phyloP scores from a whole-genome alignment of 1,284 basidiomycete species.

The Trametes hirsuta region DNA sequence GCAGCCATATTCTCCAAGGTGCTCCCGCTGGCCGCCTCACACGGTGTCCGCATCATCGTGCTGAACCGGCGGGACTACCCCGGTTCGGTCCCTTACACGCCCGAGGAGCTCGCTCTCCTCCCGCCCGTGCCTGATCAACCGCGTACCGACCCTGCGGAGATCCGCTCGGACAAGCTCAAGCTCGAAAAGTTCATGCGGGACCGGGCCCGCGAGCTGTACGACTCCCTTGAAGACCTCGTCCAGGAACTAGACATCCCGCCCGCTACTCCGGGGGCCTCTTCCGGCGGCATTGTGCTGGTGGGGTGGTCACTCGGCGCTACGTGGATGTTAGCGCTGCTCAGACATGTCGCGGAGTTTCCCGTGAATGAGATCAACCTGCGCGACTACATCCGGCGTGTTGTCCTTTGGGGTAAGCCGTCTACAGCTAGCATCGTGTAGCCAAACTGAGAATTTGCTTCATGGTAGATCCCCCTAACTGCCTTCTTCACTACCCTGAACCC shows the following conservation, averaged over 20 bases:
- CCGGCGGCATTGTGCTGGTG: slow-evolving; percentile 30
- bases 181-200: slow-evolving; percentile 18
- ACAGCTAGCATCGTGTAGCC: not conserved
- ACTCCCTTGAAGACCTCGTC: slow-evolving; percentile 30
- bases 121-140: slow-evolving; percentile 1
- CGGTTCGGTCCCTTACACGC: slow-evolving; percentile 11
- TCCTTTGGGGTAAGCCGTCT: slow-evolving; percentile 4
- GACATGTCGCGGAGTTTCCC: slow-evolving; percentile 18
- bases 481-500: slow-evolving; percentile 28
- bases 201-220: slow-evolving; percentile 25
- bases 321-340: slow-evolving; percentile 25
- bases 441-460: not conserved
- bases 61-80: slow-evolving; percentile 17
- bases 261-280: not conserved
- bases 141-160: slow-evolving; percentile 14
- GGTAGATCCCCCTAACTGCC: slow-evolving; percentile 19
- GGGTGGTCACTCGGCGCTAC: slow-evolving; percentile 29
- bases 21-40: not conserved
- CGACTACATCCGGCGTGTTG: slow-evolving; percentile 12
- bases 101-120: slow-evolving; percentile 23
- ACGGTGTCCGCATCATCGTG: slow-evolving; percentile 7
- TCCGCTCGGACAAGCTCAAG: slow-evolving; percentile 16
- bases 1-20: slow-evolving; percentile 31
- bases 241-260: slow-evolving; percentile 26
- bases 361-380: not conserved